These are phyloP conservation scores for Rhodotorula paludigena DNA, from an alignment of 768 basidiomycete genomes.

Conservation along the genomic window DNA sequence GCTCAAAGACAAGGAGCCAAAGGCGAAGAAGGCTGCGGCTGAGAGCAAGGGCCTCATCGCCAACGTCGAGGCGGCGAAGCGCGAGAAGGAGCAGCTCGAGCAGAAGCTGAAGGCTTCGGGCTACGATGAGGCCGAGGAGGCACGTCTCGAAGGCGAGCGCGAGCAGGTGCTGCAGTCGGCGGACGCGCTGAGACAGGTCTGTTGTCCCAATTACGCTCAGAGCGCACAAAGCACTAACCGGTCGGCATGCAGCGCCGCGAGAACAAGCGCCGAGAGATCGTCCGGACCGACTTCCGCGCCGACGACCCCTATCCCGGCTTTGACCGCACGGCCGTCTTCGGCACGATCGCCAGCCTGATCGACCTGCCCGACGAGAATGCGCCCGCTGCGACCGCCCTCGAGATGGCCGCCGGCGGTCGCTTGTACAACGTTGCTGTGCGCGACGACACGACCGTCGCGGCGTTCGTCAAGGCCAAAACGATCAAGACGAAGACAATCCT, in stretches of 20 bases:
- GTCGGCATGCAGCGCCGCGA: constrained; percentile 64
- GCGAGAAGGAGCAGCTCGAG: constrained; percentile 58
- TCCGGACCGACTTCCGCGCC: constrained; percentile 72
- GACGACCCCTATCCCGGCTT: constrained; percentile 69
- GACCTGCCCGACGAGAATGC: constrained; percentile 64
- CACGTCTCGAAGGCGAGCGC: constrained; percentile 53
- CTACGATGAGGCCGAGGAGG: constrained; percentile 74
- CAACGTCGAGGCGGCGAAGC: constrained; percentile 56
- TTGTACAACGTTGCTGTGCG: constrained; percentile 63
- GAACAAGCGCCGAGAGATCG: constrained; percentile 32
- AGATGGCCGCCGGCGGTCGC: constrained; percentile 82
- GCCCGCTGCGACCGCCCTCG: constrained; percentile 79
- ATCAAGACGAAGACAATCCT: constrained; percentile 34
- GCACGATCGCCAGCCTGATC: constrained; percentile 84
- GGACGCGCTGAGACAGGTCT: constrained; percentile 61
- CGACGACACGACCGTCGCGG: constrained; percentile 25
- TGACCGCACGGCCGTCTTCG: constrained; percentile 80
- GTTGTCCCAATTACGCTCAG: no score
- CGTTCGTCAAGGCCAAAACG: constrained; percentile 35
- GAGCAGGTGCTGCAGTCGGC: constrained; percentile 55
- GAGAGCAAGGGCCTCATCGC: constrained; percentile 73
- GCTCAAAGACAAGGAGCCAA: constrained; percentile 65
- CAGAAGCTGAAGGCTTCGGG: constrained; percentile 58
- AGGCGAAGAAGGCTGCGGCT: constrained; percentile 75
- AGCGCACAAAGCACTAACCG: no score